phyloP scores from a whole-genome alignment of 805 yeast species.

The Wickerhamiella cacticola region DNA sequence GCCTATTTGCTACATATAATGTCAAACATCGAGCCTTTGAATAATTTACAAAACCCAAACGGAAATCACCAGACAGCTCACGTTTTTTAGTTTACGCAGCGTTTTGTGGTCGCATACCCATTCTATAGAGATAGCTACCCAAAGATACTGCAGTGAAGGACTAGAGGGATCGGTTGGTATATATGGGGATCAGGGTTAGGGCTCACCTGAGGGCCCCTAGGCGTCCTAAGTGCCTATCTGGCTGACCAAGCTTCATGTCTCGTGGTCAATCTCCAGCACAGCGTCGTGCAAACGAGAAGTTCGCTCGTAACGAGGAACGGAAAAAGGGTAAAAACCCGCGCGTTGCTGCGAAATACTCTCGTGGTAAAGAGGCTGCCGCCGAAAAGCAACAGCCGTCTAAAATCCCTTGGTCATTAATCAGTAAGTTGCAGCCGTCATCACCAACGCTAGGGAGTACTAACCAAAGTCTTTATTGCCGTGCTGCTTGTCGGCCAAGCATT shows the following conservation, averaged over 20 bases:
- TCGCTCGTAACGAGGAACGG: slow-evolving; percentile 57
- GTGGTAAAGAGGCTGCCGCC: slow-evolving; percentile 7
- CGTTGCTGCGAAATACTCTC: slow-evolving; percentile 11
- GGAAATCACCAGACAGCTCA: slow-evolving; percentile 13
- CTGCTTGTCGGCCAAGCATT: slow-evolving; percentile 11
- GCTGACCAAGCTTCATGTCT: slow-evolving; percentile 3
- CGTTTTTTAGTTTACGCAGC: slow-evolving; percentile 12
- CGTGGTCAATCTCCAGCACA: slow-evolving; percentile 66
- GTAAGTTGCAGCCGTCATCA: neutral
- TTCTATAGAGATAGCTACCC: neutral
- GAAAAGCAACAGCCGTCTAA: neutral
- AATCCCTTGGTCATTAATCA: slow-evolving; percentile 1
- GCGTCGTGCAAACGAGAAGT: slow-evolving; percentile 75
- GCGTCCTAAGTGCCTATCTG: no score
- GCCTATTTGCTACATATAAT: neutral
- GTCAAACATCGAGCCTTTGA: neutral
- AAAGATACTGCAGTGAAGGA: slow-evolving; percentile 3
- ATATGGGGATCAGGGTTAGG: neutral
- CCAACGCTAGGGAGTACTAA: neutral
- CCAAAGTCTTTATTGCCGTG: neutral
- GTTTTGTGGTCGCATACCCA: slow-evolving; percentile 10
- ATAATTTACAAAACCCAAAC: neutral
- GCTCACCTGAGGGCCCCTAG: no score
- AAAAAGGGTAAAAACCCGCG: slow-evolving; percentile 56
- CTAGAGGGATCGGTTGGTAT: neutral